Base-by-base conservation (phyloP, 192 early-diverging fungal genomes). In the Coemansia sp. region DNA sequence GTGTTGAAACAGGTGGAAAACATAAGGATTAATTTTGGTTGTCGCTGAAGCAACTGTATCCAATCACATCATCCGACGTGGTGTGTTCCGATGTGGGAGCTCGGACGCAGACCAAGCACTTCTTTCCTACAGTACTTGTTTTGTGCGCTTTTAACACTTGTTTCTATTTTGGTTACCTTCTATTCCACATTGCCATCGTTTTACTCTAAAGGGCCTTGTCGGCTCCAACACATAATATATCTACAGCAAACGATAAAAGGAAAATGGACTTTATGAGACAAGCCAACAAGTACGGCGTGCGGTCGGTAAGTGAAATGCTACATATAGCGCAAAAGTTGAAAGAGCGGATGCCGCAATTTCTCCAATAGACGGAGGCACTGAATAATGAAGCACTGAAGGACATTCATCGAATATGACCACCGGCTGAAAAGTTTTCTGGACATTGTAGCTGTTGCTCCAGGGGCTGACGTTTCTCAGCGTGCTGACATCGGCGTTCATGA, bases 401-500 rank as follows among this genome's bases (percentile, higher is more conserved):
- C 61, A 25, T 57, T n/a, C n/a, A 63, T 14, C 1, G 32, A 55
- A 11, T 19, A 32, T 50, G 42, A 24, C 25, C 11, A 25, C 10
- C 10, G 1, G 6, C 33, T 36, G 33, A 36, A 36, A 29, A 19
- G 54, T 29, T 22, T 19, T 55, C 4, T 29, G n/a, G 22, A 22
- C 2, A 59, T 20, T 71, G 64, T 75, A 80, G 82, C 39, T 84
- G 57, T 69, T 85, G n/a, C 61, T 84, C 24, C 95, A 97, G 79
- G 75, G 87, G 19, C 86, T 99, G 58, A 96, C 93, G 77, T 88
- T 99, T 50, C 68, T 93, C 66, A 89, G 94, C 83, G 92, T 97
- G 64, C 79, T 94, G 54, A 87, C 93, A 20, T 93, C 93, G 52
- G 97, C 95, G 63, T 87, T 99, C 71, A 95, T 95, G 91, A 91